Base-by-base conservation (phyloP, 2,329 filamentous ascomycete species). In the Pyrenophora teres region DNA sequence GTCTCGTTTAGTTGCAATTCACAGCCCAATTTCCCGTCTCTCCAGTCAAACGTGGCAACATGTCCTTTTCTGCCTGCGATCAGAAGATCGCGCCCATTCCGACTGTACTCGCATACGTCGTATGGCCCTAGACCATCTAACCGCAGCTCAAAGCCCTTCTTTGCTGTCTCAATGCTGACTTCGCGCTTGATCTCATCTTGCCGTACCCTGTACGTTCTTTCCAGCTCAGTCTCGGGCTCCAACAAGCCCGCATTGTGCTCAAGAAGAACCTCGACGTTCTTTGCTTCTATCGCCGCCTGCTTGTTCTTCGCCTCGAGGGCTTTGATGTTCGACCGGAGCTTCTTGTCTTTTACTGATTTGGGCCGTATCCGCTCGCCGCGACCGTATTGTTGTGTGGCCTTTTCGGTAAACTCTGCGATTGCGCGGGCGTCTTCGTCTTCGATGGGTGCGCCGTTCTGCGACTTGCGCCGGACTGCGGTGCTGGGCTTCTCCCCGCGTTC, bases 21-120 rank as follows among this genome's bases (percentile, higher is more conserved):
- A 71, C 92, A 97, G 6, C 90, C 90, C 53, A 97, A 78, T 74
- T 92, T 96, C 36, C 92, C 93, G 62, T 89, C 88, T 58, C 93
- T 82, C 93, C 94, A 99, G 75, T 99, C 92, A 85, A 97, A 95
- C 0, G 90, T 93, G 50, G 94, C 93, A 60, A 99, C 81, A 84
- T 99, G 94, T 12, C 94, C 94, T 75, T 96, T 97, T 54, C 91
- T 82, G 23, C 94, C 92, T 10, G 88, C 92, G 30, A 99, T 80
- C 46, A 99, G 78, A 57, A 99, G 77, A 65, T 95, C 87, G 60
- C 89, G 84, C 40, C 94, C 94, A 68, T 96, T 97, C 38, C 91
- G 83, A 40, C 90, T 91, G 75, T 96, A 99, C 62, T 97, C 91
- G 70, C 87, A 88, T 0, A 87, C 79, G 68, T 99, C 80, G 68